phyloP scores from a whole-genome alignment of 106 monocot genomes.

The Dactylorhiza incarnata region DNA sequence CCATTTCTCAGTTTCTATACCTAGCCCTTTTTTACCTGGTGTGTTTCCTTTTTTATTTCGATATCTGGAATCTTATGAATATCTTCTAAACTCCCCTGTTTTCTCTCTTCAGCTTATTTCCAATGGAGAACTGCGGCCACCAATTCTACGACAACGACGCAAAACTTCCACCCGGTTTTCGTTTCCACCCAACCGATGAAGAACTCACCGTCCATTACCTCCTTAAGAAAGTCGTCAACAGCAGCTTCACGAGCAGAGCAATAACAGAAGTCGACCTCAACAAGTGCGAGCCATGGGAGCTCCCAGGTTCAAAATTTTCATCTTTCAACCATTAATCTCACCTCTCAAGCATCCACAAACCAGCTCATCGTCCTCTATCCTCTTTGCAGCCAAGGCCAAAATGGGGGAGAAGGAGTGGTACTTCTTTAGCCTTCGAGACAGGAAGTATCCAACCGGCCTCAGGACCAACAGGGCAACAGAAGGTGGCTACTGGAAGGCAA shows the following conservation, averaged over 20 bases:
- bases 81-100: not conserved
- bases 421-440: slow-evolving; percentile 83
- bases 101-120: not conserved
- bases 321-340: not conserved
- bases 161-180: slow-evolving; percentile 82
- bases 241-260: slow-evolving; percentile 67
- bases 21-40: not conserved
- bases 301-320: slow-evolving; percentile 39
- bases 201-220: slow-evolving; percentile 90
- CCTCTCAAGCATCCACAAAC: no score
- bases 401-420: slow-evolving; percentile 99
- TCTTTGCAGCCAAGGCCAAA: slow-evolving; percentile 56
- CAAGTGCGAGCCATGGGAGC: slow-evolving; percentile 98
- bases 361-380: not conserved
- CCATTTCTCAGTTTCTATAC: not conserved
- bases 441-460: slow-evolving; percentile 93
- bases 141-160: slow-evolving; percentile 14
- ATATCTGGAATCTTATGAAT: not conserved
- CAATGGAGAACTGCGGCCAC: slow-evolving; percentile 24
- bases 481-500: slow-evolving; percentile 96
- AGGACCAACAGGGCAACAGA: slow-evolving; percentile 87
- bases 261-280: slow-evolving; percentile 97
- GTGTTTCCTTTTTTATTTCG: not conserved
- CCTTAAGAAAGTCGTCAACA: slow-evolving; percentile 68
- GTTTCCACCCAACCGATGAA: slow-evolving; percentile 97